A percentile compares a stretch with the other conserved stretches of the same genome.
Conservation (phyloP, 1,284 basidiomycete genomes). For the Fomitopsis palustris region DNA sequence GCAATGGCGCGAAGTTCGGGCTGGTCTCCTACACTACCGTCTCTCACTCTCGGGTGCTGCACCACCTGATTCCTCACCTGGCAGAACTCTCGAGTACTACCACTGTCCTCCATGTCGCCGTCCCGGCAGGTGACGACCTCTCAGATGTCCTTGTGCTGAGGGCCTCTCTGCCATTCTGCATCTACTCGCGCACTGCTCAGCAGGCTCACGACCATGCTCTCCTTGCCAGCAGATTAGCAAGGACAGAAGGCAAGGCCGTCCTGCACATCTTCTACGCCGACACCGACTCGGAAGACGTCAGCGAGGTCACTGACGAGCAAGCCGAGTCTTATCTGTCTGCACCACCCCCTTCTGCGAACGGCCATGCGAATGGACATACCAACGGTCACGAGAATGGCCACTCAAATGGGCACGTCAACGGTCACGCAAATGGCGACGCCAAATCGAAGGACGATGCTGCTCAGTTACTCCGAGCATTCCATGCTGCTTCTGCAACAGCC, state of each 20-base stretch:
- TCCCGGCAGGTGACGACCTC: slow-evolving; percentile 44
- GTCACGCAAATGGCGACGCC: slow-evolving; percentile 16
- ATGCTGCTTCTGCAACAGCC: slow-evolving; percentile 61
- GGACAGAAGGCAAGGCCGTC: slow-evolving; percentile 58
- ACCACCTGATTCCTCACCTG: slow-evolving; percentile 55
- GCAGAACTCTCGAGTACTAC: slow-evolving; percentile 50
- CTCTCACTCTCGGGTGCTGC: slow-evolving; percentile 42
- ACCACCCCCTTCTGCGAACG: slow-evolving; percentile 29
- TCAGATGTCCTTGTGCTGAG: slow-evolving; percentile 56
- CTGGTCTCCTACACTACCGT: slow-evolving; percentile 53
- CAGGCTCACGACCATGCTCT: slow-evolving; percentile 74
- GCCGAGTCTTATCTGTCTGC: slow-evolving; percentile 56
- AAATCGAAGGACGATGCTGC: slow-evolving; percentile 18
- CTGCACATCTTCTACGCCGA: slow-evolving; percentile 75
- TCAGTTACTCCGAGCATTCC: slow-evolving; percentile 52
- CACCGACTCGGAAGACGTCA: slow-evolving; percentile 26
- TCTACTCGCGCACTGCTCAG: slow-evolving; percentile 61
- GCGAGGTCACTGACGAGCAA: slow-evolving; percentile 54
- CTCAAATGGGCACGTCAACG: slow-evolving; percentile 20
- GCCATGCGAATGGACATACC: slow-evolving; percentile 28
- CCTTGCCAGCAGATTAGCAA: slow-evolving; percentile 67
- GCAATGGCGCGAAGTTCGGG: slow-evolving; percentile 15
- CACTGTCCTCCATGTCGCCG: slow-evolving; percentile 56
- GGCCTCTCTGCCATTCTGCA: slow-evolving; percentile 53
- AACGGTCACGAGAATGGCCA: slow-evolving; percentile 28